A percentile compares a stretch with the other conserved stretches of the same genome.
Evolutionary conservation across 2,329 filamentous ascomycete species (phyloP).

Genomic region (Aspergillaceae sp.): DNA sequence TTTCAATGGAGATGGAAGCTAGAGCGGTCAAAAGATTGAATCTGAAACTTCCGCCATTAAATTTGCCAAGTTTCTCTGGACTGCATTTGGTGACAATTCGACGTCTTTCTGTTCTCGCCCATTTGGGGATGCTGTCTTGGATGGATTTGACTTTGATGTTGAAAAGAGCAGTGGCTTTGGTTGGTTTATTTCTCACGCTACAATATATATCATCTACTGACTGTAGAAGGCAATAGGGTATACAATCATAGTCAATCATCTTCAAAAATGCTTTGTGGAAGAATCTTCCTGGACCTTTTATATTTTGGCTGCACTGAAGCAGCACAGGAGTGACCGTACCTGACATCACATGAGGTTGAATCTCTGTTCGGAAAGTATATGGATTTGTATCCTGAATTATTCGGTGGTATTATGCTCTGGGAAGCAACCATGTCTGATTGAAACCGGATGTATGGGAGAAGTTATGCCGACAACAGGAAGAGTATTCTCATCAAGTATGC

Average conservation of each 20-base stretch:
- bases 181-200: slow-evolving; percentile 10
- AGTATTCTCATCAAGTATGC: slow-evolving; percentile 26
- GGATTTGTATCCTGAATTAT: slow-evolving; percentile 32
- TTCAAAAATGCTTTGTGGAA: slow-evolving; percentile 35
- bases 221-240: slow-evolving; percentile 30
- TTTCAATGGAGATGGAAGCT: slow-evolving; percentile 39
- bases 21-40: slow-evolving; percentile 35
- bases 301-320: slow-evolving; percentile 41
- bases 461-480: slow-evolving; percentile 44
- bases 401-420: slow-evolving; percentile 55
- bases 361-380: slow-evolving; percentile 38
- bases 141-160: slow-evolving; percentile 48
- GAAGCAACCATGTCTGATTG: slow-evolving; percentile 44
- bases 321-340: slow-evolving; percentile 34
- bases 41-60: slow-evolving; percentile 31
- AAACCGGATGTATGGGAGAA: slow-evolving; percentile 38
- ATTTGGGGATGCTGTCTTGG: slow-evolving; percentile 38
- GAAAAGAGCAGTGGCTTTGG: slow-evolving; percentile 24
- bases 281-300: slow-evolving; percentile 36
- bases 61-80: slow-evolving; percentile 45
- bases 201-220: background rate
- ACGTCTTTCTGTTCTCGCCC: slow-evolving; percentile 44
- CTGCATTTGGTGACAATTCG: slow-evolving; percentile 44
- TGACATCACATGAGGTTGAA: slow-evolving; percentile 40
- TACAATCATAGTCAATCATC: slow-evolving; percentile 39